Evolutionary conservation across 2,329 filamentous ascomycete species (phyloP).

Genomic region (Curvularia sp.): DNA sequence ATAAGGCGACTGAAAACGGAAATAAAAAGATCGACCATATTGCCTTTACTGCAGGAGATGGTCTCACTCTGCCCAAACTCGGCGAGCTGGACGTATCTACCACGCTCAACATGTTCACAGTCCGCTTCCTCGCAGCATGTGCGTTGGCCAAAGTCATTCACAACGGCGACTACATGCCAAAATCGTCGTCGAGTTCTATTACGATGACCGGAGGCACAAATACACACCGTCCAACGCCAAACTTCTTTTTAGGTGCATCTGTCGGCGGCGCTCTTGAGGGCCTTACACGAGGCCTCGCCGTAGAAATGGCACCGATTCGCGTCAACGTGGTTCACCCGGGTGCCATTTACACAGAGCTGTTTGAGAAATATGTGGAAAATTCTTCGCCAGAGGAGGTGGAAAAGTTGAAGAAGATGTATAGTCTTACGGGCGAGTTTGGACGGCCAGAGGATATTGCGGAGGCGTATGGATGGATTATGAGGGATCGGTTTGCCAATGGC

Average conservation of each 20-base stretch:
- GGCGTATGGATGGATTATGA: slow-evolving; percentile 55
- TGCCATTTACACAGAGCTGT: slow-evolving; percentile 51
- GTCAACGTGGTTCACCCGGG: slow-evolving; percentile 55
- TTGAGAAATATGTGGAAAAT: slow-evolving; percentile 34
- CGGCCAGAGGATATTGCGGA: slow-evolving; percentile 52
- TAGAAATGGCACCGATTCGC: slow-evolving; percentile 53
- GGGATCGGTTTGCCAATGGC: slow-evolving; percentile 52
- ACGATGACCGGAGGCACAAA: slow-evolving; percentile 53
- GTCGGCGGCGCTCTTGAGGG: slow-evolving; percentile 40
- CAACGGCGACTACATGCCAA: slow-evolving; percentile 45
- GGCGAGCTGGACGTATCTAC: slow-evolving; percentile 32
- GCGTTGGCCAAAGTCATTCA: slow-evolving; percentile 53
- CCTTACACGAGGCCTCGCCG: slow-evolving; percentile 48
- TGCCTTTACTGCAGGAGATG: slow-evolving; percentile 41
- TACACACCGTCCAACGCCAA: slow-evolving; percentile 43
- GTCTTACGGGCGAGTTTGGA: slow-evolving; percentile 34
- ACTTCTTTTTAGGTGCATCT: slow-evolving; percentile 42
- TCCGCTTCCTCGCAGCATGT: slow-evolving; percentile 47
- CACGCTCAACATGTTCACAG: slow-evolving; percentile 30
- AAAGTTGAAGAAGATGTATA: slow-evolving; percentile 25
- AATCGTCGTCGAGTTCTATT: slow-evolving; percentile 41
- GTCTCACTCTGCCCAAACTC: slow-evolving; percentile 28
- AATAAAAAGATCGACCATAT: slow-evolving; percentile 45
- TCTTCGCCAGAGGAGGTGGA: slow-evolving; percentile 25
- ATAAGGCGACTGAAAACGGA: slow-evolving; percentile 37